Evolutionary conservation across 306 rosid genomes (phyloP).

Genomic region (Medicago ruthenica): DNA sequence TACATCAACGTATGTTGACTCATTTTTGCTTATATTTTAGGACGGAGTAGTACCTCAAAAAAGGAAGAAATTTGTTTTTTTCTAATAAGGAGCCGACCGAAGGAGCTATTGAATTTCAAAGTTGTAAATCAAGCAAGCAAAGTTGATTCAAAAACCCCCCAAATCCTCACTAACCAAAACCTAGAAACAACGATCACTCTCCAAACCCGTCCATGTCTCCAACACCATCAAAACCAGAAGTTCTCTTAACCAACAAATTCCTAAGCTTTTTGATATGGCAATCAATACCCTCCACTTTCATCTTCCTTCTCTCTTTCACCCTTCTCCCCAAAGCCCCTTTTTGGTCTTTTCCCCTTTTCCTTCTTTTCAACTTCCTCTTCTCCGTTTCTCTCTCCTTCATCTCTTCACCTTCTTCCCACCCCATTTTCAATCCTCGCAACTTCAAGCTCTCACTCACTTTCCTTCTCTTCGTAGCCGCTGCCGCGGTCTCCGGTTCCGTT

Average conservation of each 20-base stretch:
- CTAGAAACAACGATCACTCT: not conserved
- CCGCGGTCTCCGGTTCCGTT: constrained; percentile 49
- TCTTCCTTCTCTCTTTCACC: constrained; percentile 57
- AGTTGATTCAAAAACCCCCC: not conserved
- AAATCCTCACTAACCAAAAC: constrained; percentile 4
- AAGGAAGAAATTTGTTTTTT: no score
- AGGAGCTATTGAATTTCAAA: not conserved
- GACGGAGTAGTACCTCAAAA: no score
- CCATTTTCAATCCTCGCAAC: constrained; percentile 51
- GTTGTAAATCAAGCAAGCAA: not conserved
- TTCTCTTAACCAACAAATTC: constrained; percentile 65
- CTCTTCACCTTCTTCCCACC: constrained; percentile 58
- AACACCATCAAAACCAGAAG: constrained; percentile 43
- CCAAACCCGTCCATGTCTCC: constrained; percentile 26
- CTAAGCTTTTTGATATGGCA: constrained; percentile 89
- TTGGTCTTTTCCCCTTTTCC: constrained; percentile 47
- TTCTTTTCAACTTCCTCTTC: constrained; percentile 74
- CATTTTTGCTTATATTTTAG: no score
- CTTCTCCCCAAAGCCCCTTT: constrained; percentile 31
- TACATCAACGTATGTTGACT: no score
- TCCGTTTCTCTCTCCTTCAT: constrained; percentile 68
- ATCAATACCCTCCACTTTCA: constrained; percentile 73
- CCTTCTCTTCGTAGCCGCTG: constrained; percentile 48
- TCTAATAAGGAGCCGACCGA: no score
- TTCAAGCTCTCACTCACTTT: constrained; percentile 54